Evolutionary conservation across 257 asterid species (phyloP), one percentile per base, ranked within the genome.

Genomic region (Ophiorrhiza pumila): DNA sequence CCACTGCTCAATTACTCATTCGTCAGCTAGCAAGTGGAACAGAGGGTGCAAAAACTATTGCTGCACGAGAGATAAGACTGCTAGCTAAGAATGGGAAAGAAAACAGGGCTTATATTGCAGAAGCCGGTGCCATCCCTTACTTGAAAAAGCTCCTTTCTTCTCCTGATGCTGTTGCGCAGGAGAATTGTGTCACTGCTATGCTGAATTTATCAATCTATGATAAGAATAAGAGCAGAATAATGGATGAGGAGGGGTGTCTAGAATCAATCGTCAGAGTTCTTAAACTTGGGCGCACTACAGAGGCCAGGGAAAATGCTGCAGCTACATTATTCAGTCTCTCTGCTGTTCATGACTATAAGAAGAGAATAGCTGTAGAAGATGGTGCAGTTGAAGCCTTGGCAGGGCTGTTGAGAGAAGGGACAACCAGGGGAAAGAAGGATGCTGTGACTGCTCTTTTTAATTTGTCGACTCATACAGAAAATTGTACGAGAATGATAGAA

Each of bases 261-360:
- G 74, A 81, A 8, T 72, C 92, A 5, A 87, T 93, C 2, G 96
- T 91, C 35, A 82, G 81, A 31, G 97, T 93, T 67, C 80, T 93
- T 58, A 86, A 81, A 69, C 46, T 80, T 2, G 98, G 97, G 57
- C 88, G 62, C 85, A 91, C 96, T 4, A 87, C 88, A 0, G 98
- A 93, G 78, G 92, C 97, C 6, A 83, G 89, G 76, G 98, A 93
- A 81, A 93, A 93, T 46, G 96, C 98, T 11, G 98, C 98, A 7
- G 98, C 98, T 0, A 93, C 97, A 0, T 57, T 93, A 64, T 93
- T 93, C 86, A 93, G 98, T 42, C 97, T 93, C 60, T 93, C 98
- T 5, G 96, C 97, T 3, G 91, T 91, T 80, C 97, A 93, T n/a
- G 87, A 89, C 39, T 86, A 91, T 57, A 94, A 94, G 78, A 94